These are phyloP conservation scores for Sordariomycetes sp. DNA, from an alignment of 2,329 filamentous ascomycete species.

Conservation along the genomic window DNA sequence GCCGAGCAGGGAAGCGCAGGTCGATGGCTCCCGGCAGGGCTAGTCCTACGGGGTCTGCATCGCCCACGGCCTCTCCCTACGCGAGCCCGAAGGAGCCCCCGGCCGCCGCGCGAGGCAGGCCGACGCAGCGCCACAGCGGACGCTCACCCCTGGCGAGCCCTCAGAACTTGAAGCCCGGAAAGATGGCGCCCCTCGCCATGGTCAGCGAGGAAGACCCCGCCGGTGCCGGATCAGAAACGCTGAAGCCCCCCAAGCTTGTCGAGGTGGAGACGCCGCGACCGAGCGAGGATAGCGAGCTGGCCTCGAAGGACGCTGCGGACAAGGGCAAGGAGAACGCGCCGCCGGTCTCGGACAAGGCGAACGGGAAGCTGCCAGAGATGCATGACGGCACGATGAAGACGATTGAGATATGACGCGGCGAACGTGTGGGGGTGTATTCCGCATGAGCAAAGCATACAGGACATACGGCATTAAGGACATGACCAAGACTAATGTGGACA, in stretches of 20 bases:
- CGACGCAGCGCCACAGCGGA: constrained; percentile 54
- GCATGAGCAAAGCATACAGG: not conserved
- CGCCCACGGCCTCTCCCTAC: constrained; percentile 43
- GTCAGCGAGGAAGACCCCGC: constrained; percentile 55
- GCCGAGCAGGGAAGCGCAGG: constrained; percentile 40
- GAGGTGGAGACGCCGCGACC: constrained; percentile 39
- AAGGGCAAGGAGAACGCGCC: constrained; percentile 21
- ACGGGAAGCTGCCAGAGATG: constrained; percentile 28
- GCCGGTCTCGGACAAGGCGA: constrained; percentile 18
- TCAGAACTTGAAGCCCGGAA: constrained; percentile 50
- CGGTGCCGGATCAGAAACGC: constrained; percentile 22
- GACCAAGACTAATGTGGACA: not conserved
- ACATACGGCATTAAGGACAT: not conserved
- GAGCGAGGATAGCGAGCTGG: constrained; percentile 25
- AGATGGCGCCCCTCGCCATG: constrained; percentile 59
- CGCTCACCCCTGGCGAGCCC: constrained; percentile 52
- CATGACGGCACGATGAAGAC: constrained; percentile 44
- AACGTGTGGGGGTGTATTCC: not conserved
- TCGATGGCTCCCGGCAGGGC: constrained; percentile 27
- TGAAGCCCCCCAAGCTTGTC: constrained; percentile 36
- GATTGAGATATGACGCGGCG: constrained; percentile 41
- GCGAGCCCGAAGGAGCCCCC: constrained; percentile 47
- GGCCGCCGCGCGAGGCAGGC: constrained; percentile 53
- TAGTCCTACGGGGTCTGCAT: constrained; percentile 21
- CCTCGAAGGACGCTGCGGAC: constrained; percentile 21